Conservation (phyloP, 306 rosid species). For the Casuarina cunninghamiana region DNA sequence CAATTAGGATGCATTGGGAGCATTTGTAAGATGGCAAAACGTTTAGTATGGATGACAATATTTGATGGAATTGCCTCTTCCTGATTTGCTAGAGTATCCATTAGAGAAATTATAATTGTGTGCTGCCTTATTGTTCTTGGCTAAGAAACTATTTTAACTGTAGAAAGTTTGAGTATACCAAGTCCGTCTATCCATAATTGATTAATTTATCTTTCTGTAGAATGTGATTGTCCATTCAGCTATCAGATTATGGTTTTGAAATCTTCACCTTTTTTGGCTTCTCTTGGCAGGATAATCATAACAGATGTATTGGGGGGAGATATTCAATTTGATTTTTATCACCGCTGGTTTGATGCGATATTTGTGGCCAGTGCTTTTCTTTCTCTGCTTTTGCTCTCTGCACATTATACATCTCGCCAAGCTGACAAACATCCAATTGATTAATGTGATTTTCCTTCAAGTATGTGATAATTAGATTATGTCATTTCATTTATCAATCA, state of each 20-base stretch:
- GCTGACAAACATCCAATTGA: constrained; percentile 97
- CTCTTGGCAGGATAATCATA: constrained; percentile 76
- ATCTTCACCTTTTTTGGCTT: constrained; percentile 18
- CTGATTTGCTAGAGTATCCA: not conserved
- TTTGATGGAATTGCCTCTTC: not conserved
- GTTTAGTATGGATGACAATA: not conserved
- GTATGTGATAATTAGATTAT: constrained; percentile 17
- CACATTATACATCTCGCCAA: constrained; percentile 94
- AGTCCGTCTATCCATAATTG: not conserved
- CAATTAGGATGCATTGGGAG: not conserved
- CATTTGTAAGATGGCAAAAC: not conserved
- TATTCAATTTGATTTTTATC: constrained; percentile 97
- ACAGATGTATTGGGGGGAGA: constrained; percentile 99
- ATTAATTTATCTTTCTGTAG: not conserved
- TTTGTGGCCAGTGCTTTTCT: constrained; percentile 99
- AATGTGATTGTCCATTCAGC: not conserved
- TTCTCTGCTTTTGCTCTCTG: constrained; percentile 91
- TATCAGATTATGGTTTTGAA: not conserved
- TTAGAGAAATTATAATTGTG: not conserved
- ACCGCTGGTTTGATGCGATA: constrained; percentile 98
- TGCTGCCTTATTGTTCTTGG: not conserved
- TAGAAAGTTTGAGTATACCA: not conserved
- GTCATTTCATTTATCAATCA: not conserved
- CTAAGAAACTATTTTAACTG: not conserved
- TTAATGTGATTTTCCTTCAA: constrained; percentile 24